Evolutionary conservation across 2,329 filamentous ascomycete species (phyloP), one percentile per base, ranked within the genome.

Genomic region (Aureobasidium sp.): DNA sequence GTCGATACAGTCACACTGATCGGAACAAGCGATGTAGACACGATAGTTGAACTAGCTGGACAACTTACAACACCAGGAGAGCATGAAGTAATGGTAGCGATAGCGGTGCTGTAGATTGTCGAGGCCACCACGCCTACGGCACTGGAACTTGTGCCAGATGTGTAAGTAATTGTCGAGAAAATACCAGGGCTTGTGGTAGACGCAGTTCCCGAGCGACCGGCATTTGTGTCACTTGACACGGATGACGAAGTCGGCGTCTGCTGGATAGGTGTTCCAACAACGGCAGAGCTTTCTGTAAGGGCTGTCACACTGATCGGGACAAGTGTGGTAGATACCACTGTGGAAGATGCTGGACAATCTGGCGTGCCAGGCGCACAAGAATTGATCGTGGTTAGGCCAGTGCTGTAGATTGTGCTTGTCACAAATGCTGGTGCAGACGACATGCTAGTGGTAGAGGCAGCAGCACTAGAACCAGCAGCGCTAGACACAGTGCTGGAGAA

Each of bases 321-420:
- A 18, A 62, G 36, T 10, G 47, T 38, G 16, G 59, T 62, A 5
- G 59, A 62, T 8, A 62, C 15, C 1, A 62, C 25, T 29, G 59
- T 62, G 18, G 59, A 62, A 36, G 33, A 36, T 23, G 59, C 54
- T 6, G 78, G 77, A 33, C 55, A 45, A 40, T 38, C 47, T 25
- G 18, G 10, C 6, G 31, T 25, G 10, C 55, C 61, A 20, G 63
- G 31, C 3, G 58, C 31, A 51, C 67, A 63, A 36, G 45, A 74
- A 71, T 23, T 65, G 50, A 68, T 31, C 5, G 67, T 68, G 25
- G 60, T 48, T 9, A 66, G 48, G 16, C 25, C 51, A 15, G 67
- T 68, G 56, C 54, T 62, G 55, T 64, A 68, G 27, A 65, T 63
- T 47, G 66, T 63, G 36, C 58, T 51, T 20, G 58, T 61, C 25